Conservation (phyloP, 164 flowering plant species). For the Malania oleifera region DNA sequence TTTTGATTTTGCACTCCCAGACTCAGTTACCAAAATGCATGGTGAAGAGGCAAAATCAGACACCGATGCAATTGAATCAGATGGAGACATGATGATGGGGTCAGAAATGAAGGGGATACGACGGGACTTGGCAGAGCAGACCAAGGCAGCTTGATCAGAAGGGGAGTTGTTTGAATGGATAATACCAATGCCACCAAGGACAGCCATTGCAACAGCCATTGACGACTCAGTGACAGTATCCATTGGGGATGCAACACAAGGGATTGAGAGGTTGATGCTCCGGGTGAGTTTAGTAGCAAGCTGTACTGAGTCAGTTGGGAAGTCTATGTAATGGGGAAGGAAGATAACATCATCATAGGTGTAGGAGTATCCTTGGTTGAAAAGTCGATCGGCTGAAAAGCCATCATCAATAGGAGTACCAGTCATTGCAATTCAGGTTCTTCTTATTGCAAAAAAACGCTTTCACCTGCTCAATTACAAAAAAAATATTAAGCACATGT, state of each 20-base stretch:
- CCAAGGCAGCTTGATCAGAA: constrained; percentile 45
- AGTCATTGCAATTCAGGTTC: constrained; percentile 15
- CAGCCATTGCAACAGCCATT: constrained; percentile 89
- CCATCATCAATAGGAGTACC: constrained; percentile 57
- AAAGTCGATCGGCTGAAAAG: constrained; percentile 52
- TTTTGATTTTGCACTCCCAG: constrained; percentile 44
- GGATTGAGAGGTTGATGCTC: constrained; percentile 55
- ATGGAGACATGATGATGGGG: constrained; percentile 38
- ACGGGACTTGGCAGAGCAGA: constrained; percentile 61
- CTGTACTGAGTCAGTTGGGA: constrained; percentile 69
- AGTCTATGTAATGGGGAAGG: constrained; percentile 88
- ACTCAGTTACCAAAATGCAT: constrained; percentile 47
- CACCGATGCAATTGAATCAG: constrained; percentile 32
- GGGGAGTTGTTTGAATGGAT: constrained; percentile 63
- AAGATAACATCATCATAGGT: constrained; percentile 95
- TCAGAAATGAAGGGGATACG: constrained; percentile 53
- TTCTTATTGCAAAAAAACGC: too few species aligned
- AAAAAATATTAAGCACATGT: too few species aligned
- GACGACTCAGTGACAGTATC: constrained; percentile 85
- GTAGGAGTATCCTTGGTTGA: constrained; percentile 76
- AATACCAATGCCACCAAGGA: constrained; percentile 83
- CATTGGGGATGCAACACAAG: constrained; percentile 90
- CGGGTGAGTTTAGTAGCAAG: constrained; percentile 61
- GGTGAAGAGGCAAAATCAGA: constrained; percentile 37
- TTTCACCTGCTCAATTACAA: too few species aligned